Percentiles rank a stretch among this genome's conserved stretches.
Evolutionary conservation across 306 rosid species (phyloP).

Genomic region (Gillenia trifoliata): DNA sequence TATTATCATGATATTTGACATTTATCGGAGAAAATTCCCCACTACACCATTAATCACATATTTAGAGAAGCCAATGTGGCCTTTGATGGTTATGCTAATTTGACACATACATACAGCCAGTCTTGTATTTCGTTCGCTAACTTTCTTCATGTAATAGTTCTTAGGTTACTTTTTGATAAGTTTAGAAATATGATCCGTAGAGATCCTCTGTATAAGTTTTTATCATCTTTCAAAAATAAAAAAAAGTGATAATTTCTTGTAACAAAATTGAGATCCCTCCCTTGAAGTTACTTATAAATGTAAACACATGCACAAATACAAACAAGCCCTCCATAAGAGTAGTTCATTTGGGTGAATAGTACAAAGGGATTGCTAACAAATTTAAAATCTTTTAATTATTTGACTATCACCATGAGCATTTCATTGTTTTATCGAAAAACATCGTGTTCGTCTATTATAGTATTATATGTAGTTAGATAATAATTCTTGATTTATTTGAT

Average conservation of each 20-base stretch:
- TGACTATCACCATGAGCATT: no score
- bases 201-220: not conserved
- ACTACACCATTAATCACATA: no score
- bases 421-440: not conserved
- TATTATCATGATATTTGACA: no score
- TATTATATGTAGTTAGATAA: no score
- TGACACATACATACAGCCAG: no score
- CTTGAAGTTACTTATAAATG: not conserved
- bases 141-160: not conserved
- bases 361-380: not conserved
- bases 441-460: not conserved
- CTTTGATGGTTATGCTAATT: no score
- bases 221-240: not conserved
- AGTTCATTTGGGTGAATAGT: not conserved
- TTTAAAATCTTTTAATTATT: no score
- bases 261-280: not conserved
- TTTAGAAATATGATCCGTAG: no score
- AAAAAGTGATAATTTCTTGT: not conserved
- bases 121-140: not conserved
- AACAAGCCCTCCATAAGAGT: not conserved
- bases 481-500: not conserved
- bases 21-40: no score
- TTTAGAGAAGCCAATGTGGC: no score
- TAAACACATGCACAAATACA: not conserved
- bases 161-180: no score